phyloP scores from a whole-genome alignment of 805 yeast species.

The Candida cerambycidarum region DNA sequence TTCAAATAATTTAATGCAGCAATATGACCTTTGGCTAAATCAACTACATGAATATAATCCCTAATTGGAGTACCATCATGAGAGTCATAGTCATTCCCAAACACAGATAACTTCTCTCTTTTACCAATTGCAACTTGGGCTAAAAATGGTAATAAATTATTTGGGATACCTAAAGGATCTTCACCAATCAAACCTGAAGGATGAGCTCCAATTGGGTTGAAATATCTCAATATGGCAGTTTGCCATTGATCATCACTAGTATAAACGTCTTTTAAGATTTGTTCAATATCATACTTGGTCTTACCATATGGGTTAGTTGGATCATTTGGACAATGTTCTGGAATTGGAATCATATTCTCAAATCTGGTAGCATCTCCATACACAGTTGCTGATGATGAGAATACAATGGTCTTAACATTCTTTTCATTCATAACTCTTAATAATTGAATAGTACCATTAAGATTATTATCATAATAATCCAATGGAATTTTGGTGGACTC shows the following conservation, averaged over 20 bases:
- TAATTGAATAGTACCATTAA: conserved; percentile 61
- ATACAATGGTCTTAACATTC: conserved; percentile 56
- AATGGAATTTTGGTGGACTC: conserved; percentile 71
- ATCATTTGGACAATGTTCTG: conserved; percentile 72
- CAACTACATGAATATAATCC: conserved; percentile 80
- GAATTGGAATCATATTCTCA: conserved; percentile 72
- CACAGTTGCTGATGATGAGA: conserved; percentile 79
- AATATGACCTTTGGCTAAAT: conserved; percentile 74
- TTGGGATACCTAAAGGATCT: conserved; percentile 76
- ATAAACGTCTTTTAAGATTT: conserved; percentile 55
- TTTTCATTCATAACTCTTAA: conserved; percentile 50
- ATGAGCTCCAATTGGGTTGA: conserved; percentile 86
- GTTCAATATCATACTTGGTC: conserved; percentile 67
- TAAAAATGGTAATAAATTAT: conserved; percentile 70
- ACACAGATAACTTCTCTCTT: conserved; percentile 62
- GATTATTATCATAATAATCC: conserved; percentile 66
- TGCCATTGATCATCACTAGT: conserved; percentile 46
- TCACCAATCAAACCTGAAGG: conserved; percentile 80
- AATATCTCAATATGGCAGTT: conserved; percentile 69
- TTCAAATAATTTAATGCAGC: conserved; percentile 63
- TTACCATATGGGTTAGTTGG: conserved; percentile 79
- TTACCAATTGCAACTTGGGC: conserved; percentile 79
- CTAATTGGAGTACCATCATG: conserved; percentile 81
- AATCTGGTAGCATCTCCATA: conserved; percentile 80
- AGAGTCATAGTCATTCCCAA: conserved; percentile 69